phyloP scores from a whole-genome alignment of 257 asterid species.

The Salvia rosmarinus region DNA sequence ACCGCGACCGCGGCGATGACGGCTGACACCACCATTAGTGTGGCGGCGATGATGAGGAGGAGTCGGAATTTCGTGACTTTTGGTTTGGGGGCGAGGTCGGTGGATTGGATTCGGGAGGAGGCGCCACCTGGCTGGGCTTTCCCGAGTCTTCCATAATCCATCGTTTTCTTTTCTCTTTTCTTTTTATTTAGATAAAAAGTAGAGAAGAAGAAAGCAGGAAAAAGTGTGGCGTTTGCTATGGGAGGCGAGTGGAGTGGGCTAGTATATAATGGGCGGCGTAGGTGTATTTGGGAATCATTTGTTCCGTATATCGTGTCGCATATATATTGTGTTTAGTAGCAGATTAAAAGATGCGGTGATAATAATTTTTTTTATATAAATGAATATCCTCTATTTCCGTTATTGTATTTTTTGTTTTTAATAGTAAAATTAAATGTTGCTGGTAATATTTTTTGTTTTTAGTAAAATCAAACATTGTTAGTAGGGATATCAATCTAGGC shows the following conservation, averaged over 20 bases:
- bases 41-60: slow-evolving; percentile 47
- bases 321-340: too few species aligned
- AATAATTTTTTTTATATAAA: neutral
- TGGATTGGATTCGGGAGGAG: slow-evolving; percentile 37
- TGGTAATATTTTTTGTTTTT: neutral
- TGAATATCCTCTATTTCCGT: neutral
- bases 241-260: slow-evolving; percentile 21
- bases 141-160: slow-evolving; percentile 68
- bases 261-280: slow-evolving; percentile 31
- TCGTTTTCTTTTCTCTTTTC: neutral
- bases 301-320: neutral
- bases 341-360: too few species aligned
- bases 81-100: slow-evolving; percentile 34
- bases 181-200: neutral
- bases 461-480: too few species aligned
- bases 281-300: neutral
- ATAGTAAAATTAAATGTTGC: neutral
- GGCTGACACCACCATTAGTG: slow-evolving; percentile 55
- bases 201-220: neutral
- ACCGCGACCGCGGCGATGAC: slow-evolving; percentile 55
- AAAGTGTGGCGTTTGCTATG: neutral
- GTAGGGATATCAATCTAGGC: too few species aligned
- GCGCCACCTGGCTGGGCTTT: slow-evolving; percentile 49
- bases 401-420: neutral
- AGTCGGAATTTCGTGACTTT: slow-evolving; percentile 45